These are phyloP conservation scores for Sugiyamaella marilandica DNA, from an alignment of 805 yeast species.

Conservation along the genomic window DNA sequence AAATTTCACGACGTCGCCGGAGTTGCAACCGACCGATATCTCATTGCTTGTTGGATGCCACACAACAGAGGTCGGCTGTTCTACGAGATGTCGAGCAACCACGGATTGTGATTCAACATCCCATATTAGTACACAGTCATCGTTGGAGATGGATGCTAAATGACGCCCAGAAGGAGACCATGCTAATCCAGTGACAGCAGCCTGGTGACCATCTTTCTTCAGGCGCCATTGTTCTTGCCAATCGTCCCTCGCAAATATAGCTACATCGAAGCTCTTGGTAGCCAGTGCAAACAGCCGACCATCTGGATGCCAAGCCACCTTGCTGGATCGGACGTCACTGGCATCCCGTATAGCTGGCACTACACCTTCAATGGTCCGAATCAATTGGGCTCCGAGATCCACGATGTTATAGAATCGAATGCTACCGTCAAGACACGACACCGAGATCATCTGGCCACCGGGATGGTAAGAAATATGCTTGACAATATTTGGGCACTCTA, in stretches of 20 bases:
- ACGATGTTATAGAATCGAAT: slow-evolving; percentile 30
- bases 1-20: slow-evolving; percentile 29
- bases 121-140: slow-evolving; percentile 53
- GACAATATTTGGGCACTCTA: slow-evolving; percentile 42
- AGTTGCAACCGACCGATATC: slow-evolving; percentile 19
- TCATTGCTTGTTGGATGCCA: slow-evolving; percentile 37
- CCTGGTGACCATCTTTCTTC: slow-evolving; percentile 15
- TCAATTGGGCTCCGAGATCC: slow-evolving; percentile 17
- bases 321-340: slow-evolving; percentile 46
- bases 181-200: slow-evolving; percentile 45
- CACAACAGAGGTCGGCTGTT: slow-evolving; percentile 32
- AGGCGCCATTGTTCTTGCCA: slow-evolving; percentile 26
- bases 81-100: slow-evolving; percentile 33
- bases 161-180: slow-evolving; percentile 60
- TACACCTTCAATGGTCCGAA: slow-evolving; percentile 26
- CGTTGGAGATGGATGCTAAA: slow-evolving; percentile 56
- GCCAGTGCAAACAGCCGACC: slow-evolving; percentile 72
- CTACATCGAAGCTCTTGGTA: slow-evolving; percentile 36
- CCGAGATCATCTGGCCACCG: slow-evolving; percentile 26
- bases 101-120: slow-evolving; percentile 39
- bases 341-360: slow-evolving; percentile 27
- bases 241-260: slow-evolving; percentile 24
- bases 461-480: slow-evolving; percentile 44
- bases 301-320: slow-evolving; percentile 63
- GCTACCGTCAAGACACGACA: slow-evolving; percentile 32